Evolutionary conservation across 2,329 filamentous ascomycete species (phyloP), one percentile per base, ranked within the genome.

Genomic region (Camillea tinctor): DNA sequence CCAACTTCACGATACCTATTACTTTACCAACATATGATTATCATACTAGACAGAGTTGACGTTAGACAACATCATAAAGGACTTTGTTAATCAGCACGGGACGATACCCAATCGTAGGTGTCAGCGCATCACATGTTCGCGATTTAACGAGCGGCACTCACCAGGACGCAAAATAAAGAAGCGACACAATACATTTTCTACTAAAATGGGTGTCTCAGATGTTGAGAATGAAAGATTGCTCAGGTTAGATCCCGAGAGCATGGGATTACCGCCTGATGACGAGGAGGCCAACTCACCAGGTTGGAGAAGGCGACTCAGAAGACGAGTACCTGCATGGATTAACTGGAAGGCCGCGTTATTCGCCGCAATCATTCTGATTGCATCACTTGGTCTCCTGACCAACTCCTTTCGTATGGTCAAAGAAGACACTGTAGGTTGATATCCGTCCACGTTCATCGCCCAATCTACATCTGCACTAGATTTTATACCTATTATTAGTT

Each of bases 101-200:
- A 36, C 61, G 67, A 60, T 68, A 67, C 36, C 62, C 65, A 36
- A 71, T 72, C 21, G 62, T 73, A 69, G 74, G 74, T 69, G 71
- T 73, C 22, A 72, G 75, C 56, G 80, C 81, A 5, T 81, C 81
- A 9, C 81, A 81, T 6, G 81, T 81, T 9, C 84, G 84, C 68
- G 80, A 79, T 2, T 80, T 80, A 3, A 40, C 24, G 30, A 52
- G 23, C 23, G 23, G 22, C 26, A 59, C 40, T 24, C 63, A 52
- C 54, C 65, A 62, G 24, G 60, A 59, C 23, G 50, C 57, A 22
- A 65, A 62, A 55, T 51, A 60, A 54, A 70, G 61, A 57, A 76
- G 74, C 61, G n/a, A n/a, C 82, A 84, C 67, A 78, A 74, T 60
- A 82, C 81, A 7, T 81, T 83, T 66, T 69, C 61, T 52, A 60